phyloP scores from a whole-genome alignment of 1,284 basidiomycete genomes.

The Pseudozyma sp. region DNA sequence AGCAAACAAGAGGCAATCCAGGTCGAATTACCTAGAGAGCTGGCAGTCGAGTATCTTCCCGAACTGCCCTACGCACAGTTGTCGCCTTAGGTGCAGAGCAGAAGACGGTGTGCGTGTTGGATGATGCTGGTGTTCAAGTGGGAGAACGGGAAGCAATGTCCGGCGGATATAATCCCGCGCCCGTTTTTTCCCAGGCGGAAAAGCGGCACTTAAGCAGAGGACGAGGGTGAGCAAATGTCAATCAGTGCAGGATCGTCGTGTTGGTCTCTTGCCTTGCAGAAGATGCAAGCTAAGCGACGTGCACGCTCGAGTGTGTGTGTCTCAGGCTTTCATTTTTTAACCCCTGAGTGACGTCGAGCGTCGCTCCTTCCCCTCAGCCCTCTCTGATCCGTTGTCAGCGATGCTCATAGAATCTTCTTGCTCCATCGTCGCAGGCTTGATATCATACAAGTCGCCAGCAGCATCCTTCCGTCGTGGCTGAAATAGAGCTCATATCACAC shows the following conservation, averaged over 20 bases:
- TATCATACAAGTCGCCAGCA: background rate
- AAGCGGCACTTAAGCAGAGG: constrained; percentile 21
- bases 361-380: background rate
- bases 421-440: background rate
- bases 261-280: constrained; percentile 2
- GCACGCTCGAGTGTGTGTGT: constrained; percentile 4
- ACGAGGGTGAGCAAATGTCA: constrained; percentile 6
- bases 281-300: background rate
- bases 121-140: too few species aligned
- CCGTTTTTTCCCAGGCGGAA: background rate
- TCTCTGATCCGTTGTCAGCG: background rate
- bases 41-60: too few species aligned
- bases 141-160: background rate
- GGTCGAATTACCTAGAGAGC: too few species aligned
- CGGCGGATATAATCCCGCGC: background rate
- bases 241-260: constrained; percentile 11
- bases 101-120: too few species aligned
- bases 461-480: background rate
- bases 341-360: constrained; percentile 34
- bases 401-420: background rate
- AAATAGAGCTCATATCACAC: constrained; percentile 21
- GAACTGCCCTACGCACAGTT: too few species aligned
- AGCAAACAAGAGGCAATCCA: background rate
- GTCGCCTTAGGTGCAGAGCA: too few species aligned
- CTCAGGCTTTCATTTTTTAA: constrained; percentile 6